phyloP scores from a whole-genome alignment of 1,284 basidiomycete genomes.

The Bjerkandera adusta region DNA sequence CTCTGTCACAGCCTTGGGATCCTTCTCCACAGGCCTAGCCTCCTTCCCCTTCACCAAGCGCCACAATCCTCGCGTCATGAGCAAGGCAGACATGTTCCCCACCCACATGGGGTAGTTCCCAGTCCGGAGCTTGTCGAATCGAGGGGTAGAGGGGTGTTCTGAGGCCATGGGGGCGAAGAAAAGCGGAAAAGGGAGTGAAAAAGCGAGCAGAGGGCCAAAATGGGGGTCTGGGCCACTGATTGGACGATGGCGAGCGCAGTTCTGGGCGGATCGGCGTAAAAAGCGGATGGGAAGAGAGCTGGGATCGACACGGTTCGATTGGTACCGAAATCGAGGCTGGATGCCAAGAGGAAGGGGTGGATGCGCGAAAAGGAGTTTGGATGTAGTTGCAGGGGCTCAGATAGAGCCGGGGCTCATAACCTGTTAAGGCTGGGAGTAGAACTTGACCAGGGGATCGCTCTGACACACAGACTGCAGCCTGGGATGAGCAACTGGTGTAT shows the following conservation, averaged over 20 bases:
- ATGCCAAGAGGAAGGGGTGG: neutral
- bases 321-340: neutral
- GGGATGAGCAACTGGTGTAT: neutral
- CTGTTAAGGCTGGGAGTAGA: neutral
- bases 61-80: conserved; percentile 1
- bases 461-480: too few relatives aligned
- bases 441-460: neutral
- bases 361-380: neutral
- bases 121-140: neutral
- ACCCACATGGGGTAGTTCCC: conserved; percentile 1
- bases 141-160: neutral
- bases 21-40: neutral
- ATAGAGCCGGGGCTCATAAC: neutral
- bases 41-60: neutral
- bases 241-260: neutral
- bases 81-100: neutral
- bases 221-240: neutral
- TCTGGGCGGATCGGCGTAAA: neutral
- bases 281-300: neutral
- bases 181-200: neutral
- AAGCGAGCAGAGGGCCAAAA: neutral
- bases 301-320: neutral
- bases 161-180: neutral
- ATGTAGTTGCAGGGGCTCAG: neutral
- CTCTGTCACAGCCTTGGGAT: neutral